A percentile compares a stretch with the other conserved stretches of the same genome.
Conservation (phyloP, 495 filamentous ascomycete species). For the Trichoderma virens region DNA sequence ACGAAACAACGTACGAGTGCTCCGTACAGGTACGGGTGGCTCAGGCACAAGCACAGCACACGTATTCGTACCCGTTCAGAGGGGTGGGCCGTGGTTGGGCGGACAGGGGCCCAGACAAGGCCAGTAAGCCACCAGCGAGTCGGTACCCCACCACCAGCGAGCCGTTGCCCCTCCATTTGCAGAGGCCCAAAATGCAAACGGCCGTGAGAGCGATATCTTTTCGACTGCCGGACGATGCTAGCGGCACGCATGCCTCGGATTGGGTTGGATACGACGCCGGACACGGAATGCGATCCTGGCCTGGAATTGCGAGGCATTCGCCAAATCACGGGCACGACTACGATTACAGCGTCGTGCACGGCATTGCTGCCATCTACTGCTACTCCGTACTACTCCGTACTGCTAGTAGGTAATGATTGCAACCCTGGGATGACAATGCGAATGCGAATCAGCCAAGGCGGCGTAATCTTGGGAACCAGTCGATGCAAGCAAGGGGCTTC, state of each 20-base stretch:
- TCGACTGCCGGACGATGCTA: conserved; percentile 4
- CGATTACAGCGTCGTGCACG: too few species aligned
- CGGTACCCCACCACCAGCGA: not conserved
- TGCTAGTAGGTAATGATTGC: too few species aligned
- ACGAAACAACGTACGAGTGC: not conserved
- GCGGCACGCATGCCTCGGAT: not conserved
- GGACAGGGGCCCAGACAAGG: not conserved
- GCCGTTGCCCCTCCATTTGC: not conserved
- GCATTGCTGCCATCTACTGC: too few species aligned
- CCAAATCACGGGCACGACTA: too few species aligned
- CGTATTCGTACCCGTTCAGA: conserved; percentile 5
- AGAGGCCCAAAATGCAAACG: not conserved
- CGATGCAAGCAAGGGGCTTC: not conserved
- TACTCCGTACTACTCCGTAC: too few species aligned
- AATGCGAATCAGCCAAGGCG: not conserved
- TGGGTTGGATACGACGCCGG: not conserved
- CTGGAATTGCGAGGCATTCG: not conserved
- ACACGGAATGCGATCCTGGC: not conserved
- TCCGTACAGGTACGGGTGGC: not conserved
- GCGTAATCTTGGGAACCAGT: not conserved
- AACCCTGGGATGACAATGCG: not conserved
- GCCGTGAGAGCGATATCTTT: not conserved
- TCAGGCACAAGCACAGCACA: conserved; percentile 4
- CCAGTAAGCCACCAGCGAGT: conserved; percentile 1
- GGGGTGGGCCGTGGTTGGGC: conserved; percentile 1